Base-by-base conservation (phyloP, 2,329 filamentous ascomycete genomes). In the Hymenoscyphus repandus region DNA sequence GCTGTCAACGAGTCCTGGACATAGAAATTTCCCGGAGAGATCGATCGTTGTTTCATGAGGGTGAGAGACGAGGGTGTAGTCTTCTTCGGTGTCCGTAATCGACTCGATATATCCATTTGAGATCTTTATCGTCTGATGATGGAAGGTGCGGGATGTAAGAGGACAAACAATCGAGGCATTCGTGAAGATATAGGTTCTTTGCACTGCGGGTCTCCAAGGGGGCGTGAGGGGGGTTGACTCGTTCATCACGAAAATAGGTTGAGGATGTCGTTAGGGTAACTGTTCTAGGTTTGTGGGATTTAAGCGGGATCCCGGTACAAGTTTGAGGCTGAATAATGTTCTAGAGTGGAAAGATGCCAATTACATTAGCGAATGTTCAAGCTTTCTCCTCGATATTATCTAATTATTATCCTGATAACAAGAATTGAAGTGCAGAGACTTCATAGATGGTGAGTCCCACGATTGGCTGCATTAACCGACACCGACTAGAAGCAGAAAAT, bases 1-100 rank as follows among this genome's bases (percentile, higher is more conserved):
- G 57, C 69, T 71, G 56, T 79, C 76, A 32, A 77, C 76, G 3
- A 78, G 65, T 3, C 76, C 75, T 1, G 75, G 75, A 34, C 69
- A 68, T 13, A 79, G 55, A 54, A 70, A 78, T 45, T 68, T 68
- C n/a, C 72, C 70, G 5, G 67, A 50, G 1, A 74, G 59, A 53
- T 78, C 68, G 32, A 58, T 40, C 5, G 49, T 30, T 15, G 34
- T 38, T 43, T 47, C 39, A 27, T 46, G 18, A 12, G 44, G 44
- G 10, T 46, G 33, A 15, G 18, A 22, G 15, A 22, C 47, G 13
- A 43, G 18, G 18, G 17, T 17, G 17, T 38, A 39, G 10, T 36
- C 40, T 37, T 37, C 20, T 22, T 38, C 22, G n/a, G 30, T 33
- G 9, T 30, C 18, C 11, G 44, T 47, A 17, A 48, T 44, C n/a